A percentile compares a stretch with the other conserved stretches of the same genome.
These are phyloP conservation scores for Acrasis kona DNA, from an alignment of 78 protist species.

Conservation along the genomic window DNA sequence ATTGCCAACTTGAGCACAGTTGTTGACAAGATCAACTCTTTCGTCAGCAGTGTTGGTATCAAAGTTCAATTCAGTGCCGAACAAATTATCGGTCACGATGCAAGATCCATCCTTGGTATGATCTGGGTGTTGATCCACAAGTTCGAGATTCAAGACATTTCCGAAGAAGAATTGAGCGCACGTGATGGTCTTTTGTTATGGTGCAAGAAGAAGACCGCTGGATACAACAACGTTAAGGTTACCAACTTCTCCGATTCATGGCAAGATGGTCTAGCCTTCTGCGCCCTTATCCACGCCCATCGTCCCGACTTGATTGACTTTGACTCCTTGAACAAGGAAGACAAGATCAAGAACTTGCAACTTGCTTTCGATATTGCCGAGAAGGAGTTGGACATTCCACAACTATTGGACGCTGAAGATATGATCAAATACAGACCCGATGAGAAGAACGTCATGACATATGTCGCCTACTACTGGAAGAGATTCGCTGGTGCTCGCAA, in stretches of 20 bases:
- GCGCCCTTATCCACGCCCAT: conserved; percentile 52
- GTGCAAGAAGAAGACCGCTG: conserved; percentile 48
- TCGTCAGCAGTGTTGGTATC: conserved; percentile 3
- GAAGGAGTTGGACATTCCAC: conserved; percentile 54
- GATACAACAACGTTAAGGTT: conserved; percentile 17
- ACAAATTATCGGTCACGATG: conserved; percentile 40
- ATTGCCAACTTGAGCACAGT: conserved; percentile 14
- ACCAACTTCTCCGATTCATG: conserved; percentile 23
- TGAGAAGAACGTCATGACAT: conserved; percentile 72
- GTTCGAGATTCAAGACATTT: conserved; percentile 43
- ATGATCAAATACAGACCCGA: conserved; percentile 60
- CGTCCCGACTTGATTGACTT: conserved; percentile 54
- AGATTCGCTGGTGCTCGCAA: conserved; percentile 41
- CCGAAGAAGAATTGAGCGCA: conserved; percentile 47
- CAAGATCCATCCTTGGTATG: conserved; percentile 50
- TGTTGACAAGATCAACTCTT: background rate
- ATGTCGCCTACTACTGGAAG: conserved; percentile 54
- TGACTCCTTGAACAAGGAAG: conserved; percentile 26
- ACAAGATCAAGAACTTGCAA: conserved; percentile 44
- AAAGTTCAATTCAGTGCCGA: conserved; percentile 31
- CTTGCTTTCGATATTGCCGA: conserved; percentile 70
- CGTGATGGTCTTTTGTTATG: conserved; percentile 71
- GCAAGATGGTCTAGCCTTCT: conserved; percentile 56
- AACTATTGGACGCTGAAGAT: conserved; percentile 61
- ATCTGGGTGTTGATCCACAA: conserved; percentile 52